Evolutionary conservation across 2,329 filamentous ascomycete species (phyloP), one percentile per base, ranked within the genome.

Genomic region (Ophiostoma perfectum): DNA sequence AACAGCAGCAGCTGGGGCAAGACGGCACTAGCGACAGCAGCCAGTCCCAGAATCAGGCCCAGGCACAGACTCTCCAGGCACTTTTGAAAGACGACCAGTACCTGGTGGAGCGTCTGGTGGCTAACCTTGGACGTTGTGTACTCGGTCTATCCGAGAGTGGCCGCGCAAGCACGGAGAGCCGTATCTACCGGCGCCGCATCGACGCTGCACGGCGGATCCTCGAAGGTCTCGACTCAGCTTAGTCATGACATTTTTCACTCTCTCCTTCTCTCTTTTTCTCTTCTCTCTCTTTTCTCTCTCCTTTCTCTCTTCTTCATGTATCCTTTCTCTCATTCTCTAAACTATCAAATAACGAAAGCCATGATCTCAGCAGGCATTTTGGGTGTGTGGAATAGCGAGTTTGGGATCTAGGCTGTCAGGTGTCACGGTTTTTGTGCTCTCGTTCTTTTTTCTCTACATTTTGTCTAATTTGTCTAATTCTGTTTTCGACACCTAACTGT

Each of bases 151-250:
- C 84, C 69, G 81, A 90, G 78, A 78, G 81, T 66, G 80, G 85
- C 72, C 78, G 79, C 72, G 78, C 83, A 69, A 82, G 82, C 73
- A 78, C 85, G 70, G 85, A 91, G 72, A 84, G 83, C 65, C 82
- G 88, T 67, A 81, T 89, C 70, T 87, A 90, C 77, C 82, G 92
- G 70, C 81, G 90, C 71, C 83, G 90, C 72, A 83, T 97, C 66
- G 91, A 96, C 72, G 86, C 87, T 66, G 93, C 92, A 5, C 86
- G 88, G 70, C 83, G 86, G 66, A 84, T 91, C 3, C 80, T 96
- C 42, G 91, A 94, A 72, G 91, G 91, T 5, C 79, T 88, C 70
- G 83, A 88, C 41, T 47, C 70, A 1, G 68, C 71, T 2, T 73
- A 64, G 62, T 6, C 38, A 7, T 45, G 4, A 36, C 16, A 36